phyloP scores from a whole-genome alignment of 306 rosid genomes.

The Quercus bicolor region DNA sequence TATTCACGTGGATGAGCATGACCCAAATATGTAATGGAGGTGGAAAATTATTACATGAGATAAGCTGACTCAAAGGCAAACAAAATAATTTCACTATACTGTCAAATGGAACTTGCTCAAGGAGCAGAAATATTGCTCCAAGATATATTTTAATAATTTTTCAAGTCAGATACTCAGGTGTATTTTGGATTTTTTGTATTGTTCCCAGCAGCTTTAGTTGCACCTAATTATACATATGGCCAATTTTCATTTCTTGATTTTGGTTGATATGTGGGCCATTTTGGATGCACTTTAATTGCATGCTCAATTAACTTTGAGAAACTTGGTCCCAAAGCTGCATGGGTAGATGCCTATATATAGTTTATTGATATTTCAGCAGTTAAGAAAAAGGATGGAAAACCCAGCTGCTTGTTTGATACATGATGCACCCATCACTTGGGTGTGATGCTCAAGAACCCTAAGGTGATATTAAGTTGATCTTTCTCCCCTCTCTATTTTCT shows the following conservation, averaged over 20 bases:
- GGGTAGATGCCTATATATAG: not conserved
- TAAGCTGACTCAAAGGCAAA: not conserved
- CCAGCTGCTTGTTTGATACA: not conserved
- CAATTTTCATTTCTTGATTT: not conserved
- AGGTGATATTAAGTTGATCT: not conserved
- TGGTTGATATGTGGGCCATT: not conserved
- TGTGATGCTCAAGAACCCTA: not conserved
- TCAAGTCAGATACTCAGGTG: not conserved
- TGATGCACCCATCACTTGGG: not conserved
- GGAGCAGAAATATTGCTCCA: not conserved
- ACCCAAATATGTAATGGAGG: not conserved
- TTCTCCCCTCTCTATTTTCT: not conserved
- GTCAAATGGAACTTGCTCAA: not conserved
- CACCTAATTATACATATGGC: no score
- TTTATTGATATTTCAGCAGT: not conserved
- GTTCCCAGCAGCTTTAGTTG: not conserved
- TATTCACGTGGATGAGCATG: not conserved
- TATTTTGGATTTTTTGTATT: not conserved
- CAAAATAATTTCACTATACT: not conserved
- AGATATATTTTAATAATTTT: not conserved
- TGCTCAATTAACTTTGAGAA: not conserved
- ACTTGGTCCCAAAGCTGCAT: not conserved
- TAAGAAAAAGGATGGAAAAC: not conserved
- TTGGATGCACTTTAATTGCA: not conserved
- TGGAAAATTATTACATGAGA: not conserved